A percentile compares a stretch with the other conserved stretches of the same genome.
Evolutionary conservation across 345 rosid genomes (phyloP).

Genomic region (Eucalyptus viminalis): DNA sequence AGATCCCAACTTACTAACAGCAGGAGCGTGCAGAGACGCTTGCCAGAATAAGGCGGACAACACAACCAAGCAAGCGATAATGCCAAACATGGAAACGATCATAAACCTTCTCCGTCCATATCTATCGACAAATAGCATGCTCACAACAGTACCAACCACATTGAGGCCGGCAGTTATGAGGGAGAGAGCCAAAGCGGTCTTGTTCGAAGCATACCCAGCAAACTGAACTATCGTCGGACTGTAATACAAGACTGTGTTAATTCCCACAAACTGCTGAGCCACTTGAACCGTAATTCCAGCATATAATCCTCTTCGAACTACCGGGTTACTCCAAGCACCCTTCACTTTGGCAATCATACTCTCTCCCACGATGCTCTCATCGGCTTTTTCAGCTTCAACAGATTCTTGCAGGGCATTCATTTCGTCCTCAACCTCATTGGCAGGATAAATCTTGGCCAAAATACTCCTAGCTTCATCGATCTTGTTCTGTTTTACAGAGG

Average conservation of each 20-base stretch:
- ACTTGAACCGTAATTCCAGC: conserved; percentile 85
- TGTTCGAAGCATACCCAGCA: conserved; percentile 78
- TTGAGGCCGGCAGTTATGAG: conserved; percentile 79
- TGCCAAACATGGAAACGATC: conserved; percentile 69
- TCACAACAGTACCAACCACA: conserved; percentile 60
- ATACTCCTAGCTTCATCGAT: conserved; percentile 48
- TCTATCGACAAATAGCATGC: conserved; percentile 69
- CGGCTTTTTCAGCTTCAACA: conserved; percentile 43
- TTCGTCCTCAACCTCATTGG: conserved; percentile 53
- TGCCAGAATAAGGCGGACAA: conserved; percentile 39
- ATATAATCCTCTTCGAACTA: conserved; percentile 61
- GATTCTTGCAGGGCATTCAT: conserved; percentile 33
- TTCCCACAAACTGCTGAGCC: conserved; percentile 85
- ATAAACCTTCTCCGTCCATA: conserved; percentile 75
- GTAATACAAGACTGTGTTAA: conserved; percentile 89
- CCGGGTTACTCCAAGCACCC: conserved; percentile 37
- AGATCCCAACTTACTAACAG: conserved; percentile 8
- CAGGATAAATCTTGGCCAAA: conserved; percentile 50
- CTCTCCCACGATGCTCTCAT: conserved; percentile 33
- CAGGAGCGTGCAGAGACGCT: conserved; percentile 48
- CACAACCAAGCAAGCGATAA: conserved; percentile 42
- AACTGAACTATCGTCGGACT: conserved; percentile 84
- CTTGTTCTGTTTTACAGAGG: conserved; percentile 10
- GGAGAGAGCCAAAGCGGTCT: conserved; percentile 73
- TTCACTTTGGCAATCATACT: conserved; percentile 33